phyloP scores from a whole-genome alignment of 208 protist species.

The Borovskyia barvae region DNA sequence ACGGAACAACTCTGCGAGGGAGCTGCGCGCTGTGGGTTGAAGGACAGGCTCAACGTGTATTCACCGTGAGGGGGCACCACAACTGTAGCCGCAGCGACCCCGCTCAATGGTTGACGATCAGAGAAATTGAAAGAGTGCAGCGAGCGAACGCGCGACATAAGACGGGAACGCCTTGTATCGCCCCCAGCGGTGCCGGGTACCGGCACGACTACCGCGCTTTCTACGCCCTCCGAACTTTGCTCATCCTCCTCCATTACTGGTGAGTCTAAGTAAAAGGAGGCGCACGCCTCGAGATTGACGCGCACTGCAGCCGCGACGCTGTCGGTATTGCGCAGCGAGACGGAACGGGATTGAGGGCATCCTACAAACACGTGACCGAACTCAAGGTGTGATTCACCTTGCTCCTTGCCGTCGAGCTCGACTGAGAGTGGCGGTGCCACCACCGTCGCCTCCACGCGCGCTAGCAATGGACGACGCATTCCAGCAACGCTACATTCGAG shows the following conservation, averaged over 20 bases:
- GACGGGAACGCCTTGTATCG: constrained; percentile 12
- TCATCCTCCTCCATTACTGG: constrained; percentile 13
- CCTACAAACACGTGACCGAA: constrained; percentile 90
- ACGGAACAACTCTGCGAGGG: constrained; percentile 35
- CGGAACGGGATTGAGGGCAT: constrained; percentile 29
- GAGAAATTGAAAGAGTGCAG: constrained; percentile 2
- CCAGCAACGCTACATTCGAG: constrained; percentile 79
- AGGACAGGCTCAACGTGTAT: constrained; percentile 21
- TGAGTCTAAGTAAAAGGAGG: constrained; percentile 36
- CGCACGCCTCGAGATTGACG: constrained; percentile 63
- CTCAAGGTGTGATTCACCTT: constrained; percentile 77
- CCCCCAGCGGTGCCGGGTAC: not conserved
- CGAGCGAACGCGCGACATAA: constrained; percentile 14
- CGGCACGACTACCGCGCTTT: not conserved
- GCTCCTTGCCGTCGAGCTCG: constrained; percentile 32
- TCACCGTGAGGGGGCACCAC: constrained; percentile 23
- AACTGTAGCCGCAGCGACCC: not conserved
- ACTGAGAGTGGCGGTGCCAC: constrained; percentile 64
- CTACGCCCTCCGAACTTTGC: constrained; percentile 1
- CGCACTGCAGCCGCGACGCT: constrained; percentile 78
- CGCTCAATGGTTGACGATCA: not conserved
- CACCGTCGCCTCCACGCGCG: constrained; percentile 69
- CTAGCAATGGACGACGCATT: constrained; percentile 61
- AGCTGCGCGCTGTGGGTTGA: constrained; percentile 12
- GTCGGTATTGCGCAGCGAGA: constrained; percentile 78